Evolutionary conservation across 2,329 filamentous ascomycete genomes (phyloP).

Genomic region (Colletotrichum filicis): DNA sequence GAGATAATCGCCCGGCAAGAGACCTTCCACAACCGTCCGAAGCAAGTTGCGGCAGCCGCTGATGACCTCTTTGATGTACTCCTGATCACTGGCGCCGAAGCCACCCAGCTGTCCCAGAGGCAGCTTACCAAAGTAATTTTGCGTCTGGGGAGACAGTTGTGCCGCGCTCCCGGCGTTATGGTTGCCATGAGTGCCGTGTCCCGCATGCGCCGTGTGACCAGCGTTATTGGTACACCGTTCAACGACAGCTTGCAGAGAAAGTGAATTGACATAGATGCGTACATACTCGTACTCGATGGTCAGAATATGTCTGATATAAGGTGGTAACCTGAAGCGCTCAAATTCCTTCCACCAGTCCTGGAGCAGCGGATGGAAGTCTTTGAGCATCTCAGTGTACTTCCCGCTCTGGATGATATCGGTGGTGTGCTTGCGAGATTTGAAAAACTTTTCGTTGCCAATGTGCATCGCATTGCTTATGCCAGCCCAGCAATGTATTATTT

Average conservation of each 20-base stretch:
- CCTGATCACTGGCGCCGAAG: slow-evolving; percentile 74
- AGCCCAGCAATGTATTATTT: slow-evolving; percentile 91
- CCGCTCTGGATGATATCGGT: slow-evolving; percentile 89
- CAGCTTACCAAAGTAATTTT: slow-evolving; percentile 72
- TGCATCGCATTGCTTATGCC: slow-evolving; percentile 95
- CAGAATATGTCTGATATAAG: slow-evolving; percentile 78
- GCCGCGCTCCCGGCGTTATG: slow-evolving; percentile 50
- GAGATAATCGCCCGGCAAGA: slow-evolving; percentile 79
- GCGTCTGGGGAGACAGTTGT: slow-evolving; percentile 70
- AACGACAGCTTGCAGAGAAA: slow-evolving; percentile 93
- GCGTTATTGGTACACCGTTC: slow-evolving; percentile 88
- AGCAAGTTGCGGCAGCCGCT: slow-evolving; percentile 82
- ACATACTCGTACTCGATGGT: slow-evolving; percentile 97
- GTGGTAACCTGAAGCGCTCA: slow-evolving; percentile 77
- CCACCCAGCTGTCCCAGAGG: slow-evolving; percentile 73
- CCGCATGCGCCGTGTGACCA: slow-evolving; percentile 51
- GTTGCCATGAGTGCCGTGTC: slow-evolving; percentile 42
- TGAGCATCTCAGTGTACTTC: slow-evolving; percentile 82
- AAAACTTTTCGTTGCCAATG: slow-evolving; percentile 87
- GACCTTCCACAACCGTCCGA: slow-evolving; percentile 78
- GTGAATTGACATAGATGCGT: slow-evolving; percentile 92
- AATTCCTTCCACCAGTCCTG: slow-evolving; percentile 85
- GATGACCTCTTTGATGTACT: slow-evolving; percentile 81
- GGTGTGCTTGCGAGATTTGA: slow-evolving; percentile 87
- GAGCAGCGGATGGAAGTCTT: slow-evolving; percentile 83